A percentile compares a stretch with the other conserved stretches of the same genome.
Conservation (phyloP, 257 asterid genomes). For the Capsicum rhomboideum region DNA sequence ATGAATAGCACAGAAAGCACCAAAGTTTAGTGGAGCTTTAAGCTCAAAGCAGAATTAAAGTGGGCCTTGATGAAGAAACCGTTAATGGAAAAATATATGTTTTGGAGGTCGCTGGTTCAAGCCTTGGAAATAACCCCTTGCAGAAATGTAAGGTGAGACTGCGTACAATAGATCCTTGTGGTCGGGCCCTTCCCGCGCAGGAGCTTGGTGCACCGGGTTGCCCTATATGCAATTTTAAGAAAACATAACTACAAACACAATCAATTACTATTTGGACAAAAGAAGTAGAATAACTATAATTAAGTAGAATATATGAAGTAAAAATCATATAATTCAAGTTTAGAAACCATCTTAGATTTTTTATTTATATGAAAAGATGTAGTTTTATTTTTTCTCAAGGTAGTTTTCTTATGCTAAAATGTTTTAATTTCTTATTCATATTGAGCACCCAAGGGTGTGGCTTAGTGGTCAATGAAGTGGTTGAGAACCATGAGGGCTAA, state of each 20-base stretch:
- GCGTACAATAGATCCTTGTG: no score
- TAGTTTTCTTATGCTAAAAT: not conserved
- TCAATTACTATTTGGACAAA: not conserved
- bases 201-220: no score
- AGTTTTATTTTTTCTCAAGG: not conserved
- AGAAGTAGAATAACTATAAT: not conserved
- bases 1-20: not conserved
- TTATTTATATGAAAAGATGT: not conserved
- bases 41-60: not conserved
- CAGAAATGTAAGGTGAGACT: no score
- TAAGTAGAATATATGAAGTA: not conserved
- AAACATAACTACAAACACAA: not conserved
- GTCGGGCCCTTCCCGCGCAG: no score
- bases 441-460: no score
- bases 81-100: not conserved
- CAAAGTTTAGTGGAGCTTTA: not conserved
- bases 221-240: not conserved
- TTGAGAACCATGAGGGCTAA: no score
- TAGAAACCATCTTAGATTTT: not conserved
- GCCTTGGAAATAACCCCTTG: no score
- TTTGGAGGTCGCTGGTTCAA: no score
- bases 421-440: no score
- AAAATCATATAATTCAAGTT: not conserved
- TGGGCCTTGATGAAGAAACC: not conserved
- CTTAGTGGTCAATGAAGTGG: no score